Conservation (phyloP, 1,284 basidiomycete species). For the Cutaneotrichosporon sp. region DNA sequence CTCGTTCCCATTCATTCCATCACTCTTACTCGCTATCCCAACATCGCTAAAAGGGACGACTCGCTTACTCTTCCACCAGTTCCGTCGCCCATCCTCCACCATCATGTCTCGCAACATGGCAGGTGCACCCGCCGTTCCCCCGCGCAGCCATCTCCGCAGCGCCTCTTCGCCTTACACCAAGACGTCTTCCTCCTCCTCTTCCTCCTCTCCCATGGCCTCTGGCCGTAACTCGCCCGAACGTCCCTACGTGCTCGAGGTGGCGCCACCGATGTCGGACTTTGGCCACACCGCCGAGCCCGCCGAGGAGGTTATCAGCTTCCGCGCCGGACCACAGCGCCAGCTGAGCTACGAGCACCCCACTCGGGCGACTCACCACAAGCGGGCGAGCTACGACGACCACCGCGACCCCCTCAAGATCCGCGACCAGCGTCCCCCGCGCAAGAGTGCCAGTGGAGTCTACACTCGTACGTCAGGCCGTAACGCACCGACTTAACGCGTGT, state of each 20-base stretch:
- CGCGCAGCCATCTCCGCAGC: constrained; percentile 20
- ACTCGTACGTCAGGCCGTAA: constrained; percentile 17
- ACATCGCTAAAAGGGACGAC: not conserved
- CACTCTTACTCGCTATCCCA: not conserved
- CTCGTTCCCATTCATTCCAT: not conserved
- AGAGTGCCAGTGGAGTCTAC: constrained; percentile 24
- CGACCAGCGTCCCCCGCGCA: constrained; percentile 19
- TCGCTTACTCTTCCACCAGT: constrained; percentile 3
- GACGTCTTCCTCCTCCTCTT: constrained; percentile 7
- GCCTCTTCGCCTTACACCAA: not conserved
- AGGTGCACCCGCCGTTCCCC: constrained; percentile 18
- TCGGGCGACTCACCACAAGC: not conserved
- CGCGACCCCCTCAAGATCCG: constrained; percentile 26
- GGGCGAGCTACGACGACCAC: not conserved
- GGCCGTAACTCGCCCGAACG: not conserved
- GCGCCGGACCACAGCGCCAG: not conserved
- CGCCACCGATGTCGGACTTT: constrained; percentile 8
- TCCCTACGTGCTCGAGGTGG: constrained; percentile 20
- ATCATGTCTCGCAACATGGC: not conserved
- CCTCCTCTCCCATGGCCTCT: not conserved
- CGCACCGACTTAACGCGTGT: not conserved
- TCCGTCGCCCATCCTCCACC: constrained; percentile 1
- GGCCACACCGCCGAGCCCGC: not conserved
- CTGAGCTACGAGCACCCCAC: not conserved
- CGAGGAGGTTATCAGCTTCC: constrained; percentile 6